Evolutionary conservation across 1,284 basidiomycete species (phyloP), one percentile per base, ranked within the genome.

Genomic region (Flammula alnicola): DNA sequence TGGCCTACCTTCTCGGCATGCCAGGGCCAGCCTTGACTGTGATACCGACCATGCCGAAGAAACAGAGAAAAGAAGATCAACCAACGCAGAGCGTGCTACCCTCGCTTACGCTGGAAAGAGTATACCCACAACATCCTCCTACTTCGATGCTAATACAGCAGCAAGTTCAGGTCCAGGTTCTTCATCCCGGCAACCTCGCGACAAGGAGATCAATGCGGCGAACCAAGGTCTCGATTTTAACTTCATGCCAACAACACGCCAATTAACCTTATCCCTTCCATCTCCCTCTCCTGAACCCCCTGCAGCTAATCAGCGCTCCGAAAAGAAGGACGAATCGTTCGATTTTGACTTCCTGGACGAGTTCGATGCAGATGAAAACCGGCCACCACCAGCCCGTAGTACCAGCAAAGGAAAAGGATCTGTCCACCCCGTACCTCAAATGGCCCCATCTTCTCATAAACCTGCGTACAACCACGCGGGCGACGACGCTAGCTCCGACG

Each of bases 171-270:
- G 23, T 25, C 16, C 35, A 29, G 20, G 31, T 17, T 32, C 20
- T 12, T 30, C 11, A 20, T 25, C 36, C 17, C 47, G 43, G 26
- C 35, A 26, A 14, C 19, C 9, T 11, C 41, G 36, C 3, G 50
- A 35, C 26, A 12, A 7, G 5, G 32, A 10, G 23, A 40, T 47
- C 26, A 52, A 44, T 16, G 30, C 12, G 12, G 44, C 43, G n/a
- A 74, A 77, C 48, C 74, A 75, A 57, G 68, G 70, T 27, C 68
- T 74, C 31, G 74, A 75, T 38, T 58, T 59, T 35, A 52, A 51
- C 19, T 41, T 62, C 35, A 23, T 50, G 31, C 56, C 59, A 20
- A 61, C 59, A 1, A 37, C 45, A 7, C 54, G 58, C 4, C 56
- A 60, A 27, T 16, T 48, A n/a, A 35, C 45, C 3, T 55, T 44